Base-by-base conservation (phyloP, 2,329 filamentous ascomycete genomes). In the Fusarium fracticaudum region DNA sequence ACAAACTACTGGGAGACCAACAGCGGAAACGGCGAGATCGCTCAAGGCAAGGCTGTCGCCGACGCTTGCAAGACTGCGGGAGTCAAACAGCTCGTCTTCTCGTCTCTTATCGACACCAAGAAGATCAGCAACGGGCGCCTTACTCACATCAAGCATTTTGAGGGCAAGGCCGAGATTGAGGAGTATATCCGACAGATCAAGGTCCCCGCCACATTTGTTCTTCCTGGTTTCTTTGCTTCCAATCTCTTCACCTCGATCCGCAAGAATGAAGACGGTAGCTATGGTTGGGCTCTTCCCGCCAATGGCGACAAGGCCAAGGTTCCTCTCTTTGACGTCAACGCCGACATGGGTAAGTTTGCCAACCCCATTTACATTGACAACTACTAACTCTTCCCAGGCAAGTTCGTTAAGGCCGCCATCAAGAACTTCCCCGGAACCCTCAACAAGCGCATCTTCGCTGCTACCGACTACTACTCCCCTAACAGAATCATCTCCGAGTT, bases 141-240 rank as follows among this genome's bases (percentile, higher is more conserved):
- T 4, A 45, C 78, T 8, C 73, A 83, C 24, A 84, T 87, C 12
- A 69, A 80, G 54, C 86, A 88, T 65, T 91, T 91, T 67, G 89
- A 91, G 73, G 82, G 81, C 67, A 91, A 91, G 77, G 87, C 88
- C 35, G 80, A 86, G 38, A 85, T 88, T 18, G 89, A 91, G 72
- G 68, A 83, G n/a, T 90, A 91, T 71, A 89, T 91, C 63, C 86
- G 87, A 17, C 64, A 75, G 0, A 80, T 86, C 5, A 84, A 84
- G 0, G 79, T 91, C 6, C 84, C 85, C 3, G 84, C 83, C 17
- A 85, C 88, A 0, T 90, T 90, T 77, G 85, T 87, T 65, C 80
- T 85, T 6, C 85, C 87, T 0, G 89, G 84, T 0, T 83, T 82
- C 38, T 91, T 89, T 75, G 90, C 91, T 86, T 84, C 86, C 67